Conservation (phyloP, 805 yeast species). For the Zygoascus biomembranicola region DNA sequence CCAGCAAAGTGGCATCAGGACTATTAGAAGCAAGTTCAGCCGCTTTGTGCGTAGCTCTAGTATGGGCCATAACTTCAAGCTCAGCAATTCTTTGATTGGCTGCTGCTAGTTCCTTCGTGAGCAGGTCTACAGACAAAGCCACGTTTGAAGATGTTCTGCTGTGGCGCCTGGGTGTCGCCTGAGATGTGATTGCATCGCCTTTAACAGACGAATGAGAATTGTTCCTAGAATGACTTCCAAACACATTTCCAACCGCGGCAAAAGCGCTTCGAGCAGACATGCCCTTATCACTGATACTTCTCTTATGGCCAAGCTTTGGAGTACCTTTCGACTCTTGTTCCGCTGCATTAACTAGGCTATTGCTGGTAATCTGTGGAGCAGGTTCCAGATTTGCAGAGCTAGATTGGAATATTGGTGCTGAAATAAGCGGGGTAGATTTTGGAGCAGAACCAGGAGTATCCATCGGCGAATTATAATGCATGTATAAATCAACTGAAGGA, state of each 20-base stretch:
- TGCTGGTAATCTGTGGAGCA: not conserved
- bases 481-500: not conserved
- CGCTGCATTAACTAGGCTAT: not conserved
- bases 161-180: not conserved
- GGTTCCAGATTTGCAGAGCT: slow-evolving; percentile 1
- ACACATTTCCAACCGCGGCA: not conserved
- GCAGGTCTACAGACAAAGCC: not conserved
- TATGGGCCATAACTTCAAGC: slow-evolving; percentile 18
- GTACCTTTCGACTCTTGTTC: not conserved
- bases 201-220: not conserved
- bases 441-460: not conserved
- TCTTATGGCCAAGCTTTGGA: slow-evolving; percentile 2
- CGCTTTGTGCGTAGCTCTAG: slow-evolving; percentile 1
- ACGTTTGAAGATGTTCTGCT: slow-evolving; percentile 1
- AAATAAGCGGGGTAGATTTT: not conserved
- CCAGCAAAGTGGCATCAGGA: slow-evolving; percentile 5
- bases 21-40: not conserved
- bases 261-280: slow-evolving; percentile 1
- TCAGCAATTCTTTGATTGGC: slow-evolving; percentile 23
- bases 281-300: slow-evolving; percentile 10
- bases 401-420: slow-evolving; percentile 5
- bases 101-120: slow-evolving; percentile 19
- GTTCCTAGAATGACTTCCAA: not conserved
- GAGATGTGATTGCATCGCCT: not conserved
- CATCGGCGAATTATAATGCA: not conserved